Evolutionary conservation across 2,329 filamentous ascomycete genomes (phyloP), one percentile per base, ranked within the genome.

Genomic region (Coleophoma cylindrospora): DNA sequence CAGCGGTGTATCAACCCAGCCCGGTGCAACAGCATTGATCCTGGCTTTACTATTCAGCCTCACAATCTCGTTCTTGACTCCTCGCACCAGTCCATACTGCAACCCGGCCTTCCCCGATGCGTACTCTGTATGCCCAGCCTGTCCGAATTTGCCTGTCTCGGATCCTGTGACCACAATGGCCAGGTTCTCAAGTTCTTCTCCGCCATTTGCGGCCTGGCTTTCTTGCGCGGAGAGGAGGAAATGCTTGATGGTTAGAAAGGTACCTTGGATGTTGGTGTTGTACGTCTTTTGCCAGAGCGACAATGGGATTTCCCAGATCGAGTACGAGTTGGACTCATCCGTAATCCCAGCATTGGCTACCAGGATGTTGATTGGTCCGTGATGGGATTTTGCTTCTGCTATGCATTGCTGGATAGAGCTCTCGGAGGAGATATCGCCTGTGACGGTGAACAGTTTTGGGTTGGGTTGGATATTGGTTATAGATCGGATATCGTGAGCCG

Each of bases 1-100:
- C 1, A 61, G 91, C 32, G 81, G 77, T 27, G 88, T 91, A 48
- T 86, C 74, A 55, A 94, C 83, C 72, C 91, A 95, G n/a, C 89
- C 89, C 1, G 89, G 89, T 36, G 91, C 72, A 56, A 95, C 80
- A 36, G 84, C 84, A 69, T 95, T 95, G 43, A 88, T 85, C 15
- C 90, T 77, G 53, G 72, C 77, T 49, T 69, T 73, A 1, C 63
- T 57, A 50, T 80, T 79, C 48, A 81, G 57, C 10, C 68, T 67
- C 8, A 76, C 70, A 48, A 80, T 77, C 54, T 81, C 76, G 49
- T 79, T 77, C 64, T 79, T 79, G 11, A 80, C 74, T 0, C 68
- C 73, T 34, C 67, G 69, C 6, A 80, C 70, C 8, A 81, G 66
- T 0, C 74, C 75, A 62, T 79, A 78, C 54, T 79, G 75, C 45